Base-by-base conservation (phyloP, 2,329 filamentous ascomycete species). In the Venturia carpophila region DNA sequence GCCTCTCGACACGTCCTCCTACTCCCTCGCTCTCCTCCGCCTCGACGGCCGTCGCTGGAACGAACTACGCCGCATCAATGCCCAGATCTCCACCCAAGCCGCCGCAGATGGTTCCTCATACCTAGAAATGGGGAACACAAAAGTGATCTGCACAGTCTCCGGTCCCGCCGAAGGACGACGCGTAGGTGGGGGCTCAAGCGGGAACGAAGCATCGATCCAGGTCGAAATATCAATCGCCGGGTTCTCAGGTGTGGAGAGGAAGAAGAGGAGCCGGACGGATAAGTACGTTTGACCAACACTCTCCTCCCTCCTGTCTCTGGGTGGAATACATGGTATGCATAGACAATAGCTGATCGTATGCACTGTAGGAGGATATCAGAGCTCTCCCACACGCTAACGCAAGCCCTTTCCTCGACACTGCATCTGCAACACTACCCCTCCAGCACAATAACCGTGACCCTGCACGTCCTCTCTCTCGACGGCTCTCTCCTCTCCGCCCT, bases 111-210 rank as follows among this genome's bases (percentile, higher is more conserved):
- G 94, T 43, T 96, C 90, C 56, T 91, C 89, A 67, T 96, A 96
- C 77, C 86, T 97, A 66, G 91, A 96, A 75, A 96, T 96, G 88
- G 94, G 94, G 71, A 96, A 97, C 78, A 99, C 94, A 27, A 94
- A 96, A 74, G 88, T 99, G 70, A 90, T 97, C 78, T 97, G 93
- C 77, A 91, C 92, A 30, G 87, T 99, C 60, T 86, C 87, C 1
- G 94, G 94, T 0, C 94, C 94, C 0, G 86, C 84, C 45, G 94
- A 99, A 77, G 82, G 83, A 62, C 77, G 83, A 69, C 75, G 79
- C 66, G 73, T 77, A 39, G 76, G 82, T 66, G 77, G 79, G 11
- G 75, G 75, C 0, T 79, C 78, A 2, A 73, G 71, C 71, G 78
- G 75, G 64, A 79, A 76, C 2, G 73, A 71, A 72, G 76, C 74